Conservation (phyloP, 768 basidiomycete species). For the Lentinus brumalis region DNA sequence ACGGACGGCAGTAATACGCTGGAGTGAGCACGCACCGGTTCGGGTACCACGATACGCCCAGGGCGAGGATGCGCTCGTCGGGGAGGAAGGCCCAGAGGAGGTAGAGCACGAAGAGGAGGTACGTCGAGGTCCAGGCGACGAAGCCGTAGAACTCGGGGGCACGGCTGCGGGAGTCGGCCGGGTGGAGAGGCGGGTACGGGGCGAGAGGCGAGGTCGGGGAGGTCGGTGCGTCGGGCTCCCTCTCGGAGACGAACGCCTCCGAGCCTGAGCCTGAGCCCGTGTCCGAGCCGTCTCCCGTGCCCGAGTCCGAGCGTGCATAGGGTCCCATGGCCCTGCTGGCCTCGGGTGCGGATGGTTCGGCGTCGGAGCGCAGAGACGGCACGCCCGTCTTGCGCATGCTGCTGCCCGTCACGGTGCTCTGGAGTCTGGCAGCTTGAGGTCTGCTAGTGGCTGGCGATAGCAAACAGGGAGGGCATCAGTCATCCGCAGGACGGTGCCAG, state of each 20-base stretch:
- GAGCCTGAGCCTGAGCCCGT: neutral
- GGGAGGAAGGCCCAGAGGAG: conserved; percentile 82
- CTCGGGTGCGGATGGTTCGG: neutral
- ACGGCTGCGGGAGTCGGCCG: conserved; percentile 56
- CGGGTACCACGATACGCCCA: conserved; percentile 87
- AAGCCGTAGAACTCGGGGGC: conserved; percentile 92
- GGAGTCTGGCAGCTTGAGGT: no score
- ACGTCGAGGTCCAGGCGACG: conserved; percentile 80
- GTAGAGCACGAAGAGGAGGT: conserved; percentile 67
- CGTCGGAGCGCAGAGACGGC: neutral
- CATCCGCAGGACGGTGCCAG: conserved; percentile 2
- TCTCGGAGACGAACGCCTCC: conserved; percentile 8
- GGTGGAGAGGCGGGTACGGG: conserved; percentile 40
- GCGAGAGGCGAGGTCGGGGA: conserved; percentile 49
- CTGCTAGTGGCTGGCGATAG: neutral
- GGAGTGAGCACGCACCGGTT: conserved; percentile 55
- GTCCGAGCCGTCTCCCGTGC: neutral
- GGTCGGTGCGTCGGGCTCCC: conserved; percentile 33
- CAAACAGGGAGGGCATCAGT: conserved; percentile 5
- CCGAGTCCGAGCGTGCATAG: neutral
- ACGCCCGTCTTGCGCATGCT: no score
- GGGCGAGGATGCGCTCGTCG: conserved; percentile 61
- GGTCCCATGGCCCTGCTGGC: neutral
- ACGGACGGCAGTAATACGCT: neutral
- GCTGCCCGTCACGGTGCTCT: no score